Percentiles rank a stretch among this genome's conserved stretches.
Evolutionary conservation across 352 stramenopile genomes (phyloP).

Genomic region (Globisporangium recalcitrans): DNA sequence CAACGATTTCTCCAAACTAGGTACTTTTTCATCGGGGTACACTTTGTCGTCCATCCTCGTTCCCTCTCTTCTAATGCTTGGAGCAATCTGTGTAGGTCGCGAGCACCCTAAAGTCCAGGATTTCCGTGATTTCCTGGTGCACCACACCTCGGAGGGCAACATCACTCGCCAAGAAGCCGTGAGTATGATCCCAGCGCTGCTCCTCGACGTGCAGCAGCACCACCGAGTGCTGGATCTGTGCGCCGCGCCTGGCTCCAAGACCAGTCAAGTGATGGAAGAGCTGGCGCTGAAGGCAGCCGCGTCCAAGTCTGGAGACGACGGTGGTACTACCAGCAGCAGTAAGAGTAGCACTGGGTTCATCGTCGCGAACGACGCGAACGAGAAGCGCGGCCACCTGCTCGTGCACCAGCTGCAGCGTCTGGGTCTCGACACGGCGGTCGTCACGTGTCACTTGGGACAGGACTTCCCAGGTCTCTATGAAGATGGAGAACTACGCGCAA

Average conservation of each 20-base stretch:
- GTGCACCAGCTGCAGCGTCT: conserved; percentile 89
- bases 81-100: conserved; percentile 25
- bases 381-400: conserved; percentile 96
- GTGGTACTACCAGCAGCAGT: neutral
- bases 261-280: conserved; percentile 94
- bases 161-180: conserved; percentile 97
- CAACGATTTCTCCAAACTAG: conserved; percentile 49
- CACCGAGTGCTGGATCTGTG: conserved; percentile 77
- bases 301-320: neutral
- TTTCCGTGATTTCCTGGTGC: conserved; percentile 92
- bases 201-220: conserved; percentile 90
- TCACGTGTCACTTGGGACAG: conserved; percentile 92
- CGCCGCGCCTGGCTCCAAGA: conserved; percentile 97
- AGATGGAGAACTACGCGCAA: conserved; percentile 25
- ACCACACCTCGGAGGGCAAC: conserved; percentile 86
- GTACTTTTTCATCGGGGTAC: conserved; percentile 15
- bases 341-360: conserved; percentile 61
- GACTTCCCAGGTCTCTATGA: conserved; percentile 90
- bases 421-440: conserved; percentile 71
- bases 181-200: conserved; percentile 96
- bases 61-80: neutral
- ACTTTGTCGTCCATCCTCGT: neutral
- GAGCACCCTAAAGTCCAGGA: conserved; percentile 57
- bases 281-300: conserved; percentile 21
- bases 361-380: conserved; percentile 94